Conservation (phyloP, 2,329 filamentous ascomycete genomes). For the Penicillium polonicum region DNA sequence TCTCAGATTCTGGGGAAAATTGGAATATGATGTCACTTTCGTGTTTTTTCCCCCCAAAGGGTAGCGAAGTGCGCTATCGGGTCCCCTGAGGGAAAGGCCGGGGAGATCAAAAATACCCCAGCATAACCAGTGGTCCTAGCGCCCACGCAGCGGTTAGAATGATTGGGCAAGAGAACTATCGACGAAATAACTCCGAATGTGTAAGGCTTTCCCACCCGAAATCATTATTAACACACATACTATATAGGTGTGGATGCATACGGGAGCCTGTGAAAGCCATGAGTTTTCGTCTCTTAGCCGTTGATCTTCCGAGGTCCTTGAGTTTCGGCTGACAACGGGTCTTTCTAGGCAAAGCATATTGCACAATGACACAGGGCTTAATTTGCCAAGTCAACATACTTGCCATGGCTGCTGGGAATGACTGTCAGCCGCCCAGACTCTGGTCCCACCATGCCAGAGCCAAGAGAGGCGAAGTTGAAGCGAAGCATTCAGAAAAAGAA, state of each 20-base stretch:
- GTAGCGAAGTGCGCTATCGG: constrained; percentile 8
- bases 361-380: constrained; percentile 13
- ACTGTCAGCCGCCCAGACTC: constrained; percentile 8
- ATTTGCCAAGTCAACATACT: constrained; percentile 17
- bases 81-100: constrained; percentile 14
- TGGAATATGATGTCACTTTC: constrained; percentile 22
- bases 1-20: constrained; percentile 5
- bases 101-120: constrained; percentile 6
- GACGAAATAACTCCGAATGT: constrained; percentile 10
- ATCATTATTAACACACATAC: constrained; percentile 9
- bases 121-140: constrained; percentile 9
- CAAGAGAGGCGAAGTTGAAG: constrained; percentile 30
- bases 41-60: constrained; percentile 6
- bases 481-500: constrained; percentile 23
- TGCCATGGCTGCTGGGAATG: constrained; percentile 18
- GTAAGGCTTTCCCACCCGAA: constrained; percentile 5
- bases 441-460: constrained; percentile 19
- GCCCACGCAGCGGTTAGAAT: constrained; percentile 15
- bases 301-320: constrained; percentile 35
- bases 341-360: constrained; percentile 18
- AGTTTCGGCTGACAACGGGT: constrained; percentile 28
- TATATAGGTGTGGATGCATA: constrained; percentile 3
- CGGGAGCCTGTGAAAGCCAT: constrained; percentile 18
- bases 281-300: constrained; percentile 21
- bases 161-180: constrained; percentile 10